Conservation (phyloP, 179 eudicot species). For the Pouteria campechiana region DNA sequence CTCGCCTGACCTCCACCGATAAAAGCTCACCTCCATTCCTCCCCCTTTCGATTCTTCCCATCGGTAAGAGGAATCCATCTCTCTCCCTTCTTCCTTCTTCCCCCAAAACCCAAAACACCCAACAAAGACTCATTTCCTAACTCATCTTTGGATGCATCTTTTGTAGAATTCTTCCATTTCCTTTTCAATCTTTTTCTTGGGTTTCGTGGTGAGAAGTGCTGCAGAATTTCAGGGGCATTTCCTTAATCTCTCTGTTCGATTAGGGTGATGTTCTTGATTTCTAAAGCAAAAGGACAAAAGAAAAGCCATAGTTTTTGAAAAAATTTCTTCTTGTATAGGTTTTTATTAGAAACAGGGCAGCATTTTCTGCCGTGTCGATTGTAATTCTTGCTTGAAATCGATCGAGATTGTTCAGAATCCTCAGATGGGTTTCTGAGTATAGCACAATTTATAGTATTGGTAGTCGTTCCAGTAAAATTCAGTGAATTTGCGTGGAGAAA, state of each 20-base stretch:
- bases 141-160: background rate
- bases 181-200: background rate
- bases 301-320: background rate
- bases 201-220: background rate
- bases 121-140: no score
- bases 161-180: background rate
- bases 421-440: background rate
- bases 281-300: no score
- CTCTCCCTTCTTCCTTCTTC: no score
- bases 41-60: slow-evolving; percentile 19
- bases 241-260: background rate
- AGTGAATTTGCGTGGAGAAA: slow-evolving; percentile 19
- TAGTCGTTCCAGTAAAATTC: slow-evolving; percentile 1
- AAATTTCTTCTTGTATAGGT: background rate
- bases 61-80: no score
- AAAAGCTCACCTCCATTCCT: slow-evolving; percentile 1
- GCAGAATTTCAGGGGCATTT: background rate
- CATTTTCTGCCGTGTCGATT: background rate
- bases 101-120: no score
- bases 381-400: no score
- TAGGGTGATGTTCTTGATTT: no score
- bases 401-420: no score
- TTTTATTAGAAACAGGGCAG: background rate
- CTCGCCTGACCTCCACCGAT: background rate
- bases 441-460: background rate